Evolutionary conservation across 2,329 filamentous ascomycete species (phyloP).

Genomic region (Beauveria medogensis): DNA sequence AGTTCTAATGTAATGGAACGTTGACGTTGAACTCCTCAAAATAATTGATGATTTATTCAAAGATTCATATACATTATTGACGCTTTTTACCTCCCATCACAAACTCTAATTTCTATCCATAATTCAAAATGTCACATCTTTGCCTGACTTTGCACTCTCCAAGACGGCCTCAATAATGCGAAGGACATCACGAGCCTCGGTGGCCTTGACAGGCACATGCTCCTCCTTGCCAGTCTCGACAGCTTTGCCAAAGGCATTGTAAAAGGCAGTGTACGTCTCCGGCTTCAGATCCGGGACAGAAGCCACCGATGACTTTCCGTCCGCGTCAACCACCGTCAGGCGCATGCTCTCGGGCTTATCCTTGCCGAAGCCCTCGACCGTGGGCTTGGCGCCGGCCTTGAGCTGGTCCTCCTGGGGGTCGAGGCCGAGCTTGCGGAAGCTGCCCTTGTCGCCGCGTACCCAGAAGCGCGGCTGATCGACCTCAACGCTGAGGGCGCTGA

Average conservation of each 20-base stretch:
- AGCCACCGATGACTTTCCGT: conserved; percentile 42
- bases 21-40: no score
- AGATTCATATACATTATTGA: no score
- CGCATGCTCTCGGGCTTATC: conserved; percentile 54
- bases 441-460: conserved; percentile 66
- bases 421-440: conserved; percentile 62
- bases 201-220: conserved; percentile 43
- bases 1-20: no score
- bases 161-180: conserved; percentile 42
- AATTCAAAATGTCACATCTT: conserved; percentile 30
- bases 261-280: conserved; percentile 61
- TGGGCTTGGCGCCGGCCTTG: conserved; percentile 52
- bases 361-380: conserved; percentile 55
- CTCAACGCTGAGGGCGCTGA: conserved; percentile 61
- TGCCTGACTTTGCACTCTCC: conserved; percentile 41
- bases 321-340: conserved; percentile 46
- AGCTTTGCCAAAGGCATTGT: conserved; percentile 44
- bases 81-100: no score
- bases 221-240: conserved; percentile 39
- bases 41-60: no score
- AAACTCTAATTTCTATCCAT: no score
- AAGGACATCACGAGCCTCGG: conserved; percentile 46
- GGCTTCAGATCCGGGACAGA: conserved; percentile 52
- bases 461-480: conserved; percentile 65
- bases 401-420: conserved; percentile 73